Evolutionary conservation across 441 rosid genomes (phyloP).

Genomic region (Kokia cookei): DNA sequence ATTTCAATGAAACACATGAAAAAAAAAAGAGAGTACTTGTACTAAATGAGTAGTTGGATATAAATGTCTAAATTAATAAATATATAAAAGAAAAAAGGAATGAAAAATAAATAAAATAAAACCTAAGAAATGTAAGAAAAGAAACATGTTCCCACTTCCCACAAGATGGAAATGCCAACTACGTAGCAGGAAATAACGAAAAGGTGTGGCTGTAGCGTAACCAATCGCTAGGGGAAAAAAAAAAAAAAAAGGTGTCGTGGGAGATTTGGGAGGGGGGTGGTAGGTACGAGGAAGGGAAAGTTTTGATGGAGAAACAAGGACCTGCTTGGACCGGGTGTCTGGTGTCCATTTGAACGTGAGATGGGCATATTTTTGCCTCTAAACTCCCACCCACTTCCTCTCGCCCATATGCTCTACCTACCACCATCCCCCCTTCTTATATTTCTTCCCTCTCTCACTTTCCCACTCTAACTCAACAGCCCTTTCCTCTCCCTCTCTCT

Average conservation of each 20-base stretch:
- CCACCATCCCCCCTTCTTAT: neutral
- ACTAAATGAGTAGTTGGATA: too few species aligned
- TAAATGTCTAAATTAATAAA: neutral
- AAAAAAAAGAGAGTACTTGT: too few species aligned
- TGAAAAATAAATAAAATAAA: neutral
- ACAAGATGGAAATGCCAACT: neutral
- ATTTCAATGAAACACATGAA: too few species aligned
- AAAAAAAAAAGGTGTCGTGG: neutral
- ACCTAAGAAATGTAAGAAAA: neutral
- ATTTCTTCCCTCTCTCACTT: neutral
- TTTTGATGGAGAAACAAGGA: neutral
- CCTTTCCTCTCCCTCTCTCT: neutral
- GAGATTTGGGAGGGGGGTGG: neutral
- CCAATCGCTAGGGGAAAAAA: neutral
- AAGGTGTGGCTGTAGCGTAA: neutral
- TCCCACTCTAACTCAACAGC: neutral
- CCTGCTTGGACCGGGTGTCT: neutral
- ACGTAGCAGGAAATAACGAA: neutral
- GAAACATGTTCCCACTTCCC: neutral
- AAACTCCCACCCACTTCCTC: slow-evolving; percentile 4
- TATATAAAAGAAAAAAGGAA: neutral
- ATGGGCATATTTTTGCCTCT: neutral
- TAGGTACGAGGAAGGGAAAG: neutral
- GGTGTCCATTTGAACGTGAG: slow-evolving; percentile 1
- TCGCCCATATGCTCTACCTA: slow-evolving; percentile 12